These are phyloP conservation scores for Diaporthe citri DNA, from an alignment of 2,329 filamentous ascomycete species.

Conservation along the genomic window DNA sequence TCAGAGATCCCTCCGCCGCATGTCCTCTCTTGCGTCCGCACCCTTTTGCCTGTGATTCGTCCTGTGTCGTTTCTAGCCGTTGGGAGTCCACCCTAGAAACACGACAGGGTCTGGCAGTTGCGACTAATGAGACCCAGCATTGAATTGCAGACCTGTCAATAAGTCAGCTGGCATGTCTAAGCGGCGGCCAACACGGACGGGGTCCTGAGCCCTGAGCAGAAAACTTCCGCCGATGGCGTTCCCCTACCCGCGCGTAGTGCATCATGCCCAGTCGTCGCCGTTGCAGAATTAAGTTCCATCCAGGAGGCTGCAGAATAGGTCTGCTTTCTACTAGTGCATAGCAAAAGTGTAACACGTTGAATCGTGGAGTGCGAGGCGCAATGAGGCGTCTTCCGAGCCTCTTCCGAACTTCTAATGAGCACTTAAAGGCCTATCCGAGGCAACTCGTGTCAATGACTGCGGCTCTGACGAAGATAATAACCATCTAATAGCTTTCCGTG, in stretches of 20 bases:
- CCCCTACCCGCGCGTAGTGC: constrained; percentile 4
- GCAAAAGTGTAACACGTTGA: not conserved
- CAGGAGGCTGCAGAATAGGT: not conserved
- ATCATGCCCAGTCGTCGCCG: constrained; percentile 4
- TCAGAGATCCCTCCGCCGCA: constrained; percentile 26
- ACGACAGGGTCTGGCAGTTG: constrained; percentile 2
- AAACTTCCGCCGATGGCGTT: not conserved
- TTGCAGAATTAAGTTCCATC: constrained; percentile 15
- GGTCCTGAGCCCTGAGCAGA: not conserved
- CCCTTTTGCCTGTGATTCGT: constrained; percentile 24
- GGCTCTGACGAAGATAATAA: not conserved
- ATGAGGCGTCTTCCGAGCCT: not conserved
- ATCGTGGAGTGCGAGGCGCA: not conserved
- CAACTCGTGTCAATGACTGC: not conserved
- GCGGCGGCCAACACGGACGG: constrained; percentile 19
- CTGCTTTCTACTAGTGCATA: not conserved
- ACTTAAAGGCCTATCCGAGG: not conserved
- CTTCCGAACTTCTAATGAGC: not conserved
- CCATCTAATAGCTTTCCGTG: not conserved
- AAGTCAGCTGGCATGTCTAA: constrained; percentile 28
- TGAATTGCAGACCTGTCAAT: constrained; percentile 20
- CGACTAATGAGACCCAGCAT: not conserved
- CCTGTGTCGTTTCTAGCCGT: constrained; percentile 27
- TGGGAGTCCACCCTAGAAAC: constrained; percentile 26
- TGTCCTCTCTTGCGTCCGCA: not conserved